phyloP scores from a whole-genome alignment of 208 protist genomes.

The Herpetomonas tarakana region DNA sequence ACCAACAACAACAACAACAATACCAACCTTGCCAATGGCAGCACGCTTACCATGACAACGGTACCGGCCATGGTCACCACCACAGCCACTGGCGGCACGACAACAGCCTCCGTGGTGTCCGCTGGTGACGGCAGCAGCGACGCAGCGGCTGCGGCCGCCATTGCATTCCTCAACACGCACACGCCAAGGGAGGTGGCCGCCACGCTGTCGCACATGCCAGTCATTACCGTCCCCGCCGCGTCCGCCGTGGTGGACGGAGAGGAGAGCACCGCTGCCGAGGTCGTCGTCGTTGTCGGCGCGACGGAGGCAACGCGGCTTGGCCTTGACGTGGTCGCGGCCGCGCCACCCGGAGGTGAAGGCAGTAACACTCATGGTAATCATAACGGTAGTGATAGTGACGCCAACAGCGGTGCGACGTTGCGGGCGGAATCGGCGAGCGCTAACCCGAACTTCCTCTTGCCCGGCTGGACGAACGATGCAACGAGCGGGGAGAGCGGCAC shows the following conservation, averaged over 20 bases:
- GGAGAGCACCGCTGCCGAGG: background rate
- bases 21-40: too few relatives aligned
- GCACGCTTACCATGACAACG: background rate
- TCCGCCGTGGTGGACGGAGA: background rate
- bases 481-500: background rate
- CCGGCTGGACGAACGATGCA: background rate
- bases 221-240: background rate
- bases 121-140: background rate
- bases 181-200: background rate
- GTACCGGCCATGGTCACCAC: too few relatives aligned
- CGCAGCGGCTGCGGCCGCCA: too few relatives aligned
- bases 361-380: too few relatives aligned
- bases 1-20: too few relatives aligned
- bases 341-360: too few relatives aligned
- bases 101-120: background rate
- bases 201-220: background rate
- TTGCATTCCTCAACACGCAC: background rate
- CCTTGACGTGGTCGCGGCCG: background rate
- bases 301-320: background rate
- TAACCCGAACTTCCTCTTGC: background rate
- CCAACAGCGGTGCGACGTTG: too few relatives aligned
- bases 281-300: background rate
- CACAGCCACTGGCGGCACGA: too few relatives aligned
- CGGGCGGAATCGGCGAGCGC: too few relatives aligned
- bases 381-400: too few relatives aligned